A percentile compares a stretch with the other conserved stretches of the same genome.
Conservation (phyloP, 148 eudicot genomes). For the Persicaria tinctoria region DNA sequence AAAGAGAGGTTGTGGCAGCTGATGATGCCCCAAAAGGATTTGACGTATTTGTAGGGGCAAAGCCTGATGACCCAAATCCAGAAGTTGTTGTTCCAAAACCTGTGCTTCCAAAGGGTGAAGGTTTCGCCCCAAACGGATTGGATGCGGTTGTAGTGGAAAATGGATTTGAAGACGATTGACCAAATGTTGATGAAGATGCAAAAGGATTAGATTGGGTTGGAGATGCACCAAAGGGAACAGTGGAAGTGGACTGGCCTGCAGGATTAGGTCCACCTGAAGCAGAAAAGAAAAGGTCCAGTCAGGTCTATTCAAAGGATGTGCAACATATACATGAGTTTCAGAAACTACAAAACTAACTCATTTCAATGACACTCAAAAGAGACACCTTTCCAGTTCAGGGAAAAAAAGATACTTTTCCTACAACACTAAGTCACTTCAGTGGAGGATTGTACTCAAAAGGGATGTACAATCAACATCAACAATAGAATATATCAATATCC, state of each 20-base stretch:
- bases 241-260: constrained; percentile 56
- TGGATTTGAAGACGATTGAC: constrained; percentile 59
- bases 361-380: background rate
- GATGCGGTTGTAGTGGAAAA: constrained; percentile 58
- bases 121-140: constrained; percentile 65
- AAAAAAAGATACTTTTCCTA: background rate
- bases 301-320: background rate
- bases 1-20: constrained; percentile 48
- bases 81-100: constrained; percentile 51
- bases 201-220: constrained; percentile 40
- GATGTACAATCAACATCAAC: background rate
- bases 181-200: constrained; percentile 46
- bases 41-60: constrained; percentile 41
- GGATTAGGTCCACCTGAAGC: constrained; percentile 78
- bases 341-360: background rate
- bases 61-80: constrained; percentile 55
- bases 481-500: background rate
- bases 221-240: constrained; percentile 37
- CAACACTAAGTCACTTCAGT: background rate
- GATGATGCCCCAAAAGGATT: constrained; percentile 60
- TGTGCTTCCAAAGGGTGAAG: constrained; percentile 38
- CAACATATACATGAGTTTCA: background rate
- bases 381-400: background rate
- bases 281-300: constrained; percentile 1
- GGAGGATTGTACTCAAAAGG: background rate